Evolutionary conservation across 1,284 basidiomycete species (phyloP).

Genomic region (Boletus albobrunnescens): DNA sequence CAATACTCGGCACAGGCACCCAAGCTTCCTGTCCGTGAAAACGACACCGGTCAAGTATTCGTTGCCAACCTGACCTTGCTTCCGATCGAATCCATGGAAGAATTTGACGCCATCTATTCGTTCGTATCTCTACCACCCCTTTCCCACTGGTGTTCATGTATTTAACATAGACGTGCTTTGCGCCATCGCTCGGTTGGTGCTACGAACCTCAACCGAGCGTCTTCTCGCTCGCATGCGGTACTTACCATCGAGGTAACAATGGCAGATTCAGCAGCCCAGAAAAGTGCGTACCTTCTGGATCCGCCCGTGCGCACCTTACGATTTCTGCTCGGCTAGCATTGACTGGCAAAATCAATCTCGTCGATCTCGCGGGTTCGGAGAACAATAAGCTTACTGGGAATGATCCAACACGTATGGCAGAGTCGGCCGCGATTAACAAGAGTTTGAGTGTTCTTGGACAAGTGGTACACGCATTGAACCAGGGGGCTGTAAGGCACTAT

Average conservation of each 20-base stretch:
- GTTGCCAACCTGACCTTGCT: constrained; percentile 65
- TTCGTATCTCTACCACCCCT: constrained; percentile 34
- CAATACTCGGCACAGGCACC: constrained; percentile 46
- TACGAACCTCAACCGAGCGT: constrained; percentile 74
- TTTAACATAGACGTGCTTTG: constrained; percentile 49
- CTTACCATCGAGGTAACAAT: constrained; percentile 65
- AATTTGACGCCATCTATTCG: constrained; percentile 66
- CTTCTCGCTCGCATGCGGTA: constrained; percentile 81
- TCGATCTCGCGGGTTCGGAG: constrained; percentile 84
- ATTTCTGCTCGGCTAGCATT: constrained; percentile 38
- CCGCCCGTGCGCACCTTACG: not conserved
- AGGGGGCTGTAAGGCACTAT: constrained; percentile 51
- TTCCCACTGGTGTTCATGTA: not conserved
- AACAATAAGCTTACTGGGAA: constrained; percentile 88
- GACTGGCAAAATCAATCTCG: constrained; percentile 75
- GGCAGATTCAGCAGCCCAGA: constrained; percentile 44
- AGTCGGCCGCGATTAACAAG: constrained; percentile 83
- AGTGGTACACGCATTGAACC: constrained; percentile 80
- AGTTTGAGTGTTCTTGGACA: constrained; percentile 77
- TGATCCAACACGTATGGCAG: constrained; percentile 72
- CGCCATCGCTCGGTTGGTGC: constrained; percentile 77
- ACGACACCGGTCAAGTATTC: constrained; percentile 70
- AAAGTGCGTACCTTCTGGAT: constrained; percentile 37
- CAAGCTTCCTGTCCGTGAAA: constrained; percentile 77
- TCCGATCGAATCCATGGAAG: constrained; percentile 48